Conservation (phyloP, 163 green algal genomes). For the Prototheca wickerhamii region DNA sequence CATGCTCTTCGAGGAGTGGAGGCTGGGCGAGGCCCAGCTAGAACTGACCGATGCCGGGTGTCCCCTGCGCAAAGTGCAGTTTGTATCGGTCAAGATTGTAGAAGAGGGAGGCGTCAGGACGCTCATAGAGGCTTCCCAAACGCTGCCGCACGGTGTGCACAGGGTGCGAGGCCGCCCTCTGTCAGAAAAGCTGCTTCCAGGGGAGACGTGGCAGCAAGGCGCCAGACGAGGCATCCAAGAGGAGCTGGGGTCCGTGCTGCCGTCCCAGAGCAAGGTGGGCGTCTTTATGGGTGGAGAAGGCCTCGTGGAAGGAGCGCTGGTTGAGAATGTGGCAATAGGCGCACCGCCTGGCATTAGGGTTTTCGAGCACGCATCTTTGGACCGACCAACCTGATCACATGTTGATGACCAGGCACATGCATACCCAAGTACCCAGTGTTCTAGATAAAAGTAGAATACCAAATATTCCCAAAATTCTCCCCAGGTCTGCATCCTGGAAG, state of each 20-base stretch:
- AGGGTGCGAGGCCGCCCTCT: not conserved
- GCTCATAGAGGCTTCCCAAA: not conserved
- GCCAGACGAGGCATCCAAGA: not conserved
- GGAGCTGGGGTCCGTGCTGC: not conserved
- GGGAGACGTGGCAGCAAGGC: not conserved
- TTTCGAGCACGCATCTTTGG: too few species aligned
- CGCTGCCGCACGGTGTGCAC: not conserved
- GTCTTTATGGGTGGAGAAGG: too few species aligned
- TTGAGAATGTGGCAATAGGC: too few species aligned
- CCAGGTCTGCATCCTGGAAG: too few species aligned
- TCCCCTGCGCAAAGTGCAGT: not conserved
- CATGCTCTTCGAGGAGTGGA: too few species aligned
- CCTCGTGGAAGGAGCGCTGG: too few species aligned
- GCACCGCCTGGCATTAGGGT: too few species aligned
- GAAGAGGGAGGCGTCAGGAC: not conserved
- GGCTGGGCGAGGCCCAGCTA: not conserved
- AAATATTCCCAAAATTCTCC: too few species aligned
- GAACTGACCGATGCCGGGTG: not conserved
- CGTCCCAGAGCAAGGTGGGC: not conserved
- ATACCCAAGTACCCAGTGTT: too few species aligned
- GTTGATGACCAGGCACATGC: too few species aligned
- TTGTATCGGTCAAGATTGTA: not conserved
- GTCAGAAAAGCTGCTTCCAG: not conserved
- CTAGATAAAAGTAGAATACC: too few species aligned
- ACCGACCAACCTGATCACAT: too few species aligned